Conservation (phyloP, 768 basidiomycete genomes). For the Hebeloma cylindrosporum region DNA sequence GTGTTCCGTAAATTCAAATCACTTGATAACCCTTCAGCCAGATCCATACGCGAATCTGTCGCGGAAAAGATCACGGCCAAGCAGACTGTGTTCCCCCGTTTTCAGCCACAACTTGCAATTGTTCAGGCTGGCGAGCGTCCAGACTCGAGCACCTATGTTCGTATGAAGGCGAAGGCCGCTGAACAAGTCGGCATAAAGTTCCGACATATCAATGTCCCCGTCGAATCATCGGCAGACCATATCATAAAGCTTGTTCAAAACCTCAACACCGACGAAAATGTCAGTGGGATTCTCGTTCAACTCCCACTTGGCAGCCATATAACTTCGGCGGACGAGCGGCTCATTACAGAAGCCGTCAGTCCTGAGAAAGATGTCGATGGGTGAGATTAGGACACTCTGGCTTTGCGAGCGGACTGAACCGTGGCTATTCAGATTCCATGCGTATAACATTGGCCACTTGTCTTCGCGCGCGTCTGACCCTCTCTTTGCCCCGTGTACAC, state of each 20-base stretch:
- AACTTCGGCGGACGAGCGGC: slow-evolving; percentile 77
- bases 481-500: slow-evolving; percentile 93
- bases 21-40: slow-evolving; percentile 30
- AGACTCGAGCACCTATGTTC: slow-evolving; percentile 90
- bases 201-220: slow-evolving; percentile 75
- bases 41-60: slow-evolving; percentile 78
- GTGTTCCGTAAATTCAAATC: slow-evolving; percentile 12
- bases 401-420: not conserved
- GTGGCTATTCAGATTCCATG: slow-evolving; percentile 75
- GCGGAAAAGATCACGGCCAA: slow-evolving; percentile 64
- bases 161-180: slow-evolving; percentile 97
- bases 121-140: slow-evolving; percentile 92
- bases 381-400: slow-evolving; percentile 40
- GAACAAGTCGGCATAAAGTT: slow-evolving; percentile 90
- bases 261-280: slow-evolving; percentile 77
- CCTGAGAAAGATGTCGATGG: slow-evolving; percentile 98
- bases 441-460: slow-evolving; percentile 96
- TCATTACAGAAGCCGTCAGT: slow-evolving; percentile 91
- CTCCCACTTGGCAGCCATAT: slow-evolving; percentile 89
- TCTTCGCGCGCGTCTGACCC: slow-evolving; percentile 88
- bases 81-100: slow-evolving; percentile 76
- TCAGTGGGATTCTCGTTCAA: slow-evolving; percentile 94
- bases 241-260: slow-evolving; percentile 75
- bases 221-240: slow-evolving; percentile 67
- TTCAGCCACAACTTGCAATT: slow-evolving; percentile 87